These are phyloP conservation scores for Oryza australiensis DNA, from an alignment of 176 grass and related monocot genomes.

Conservation along the genomic window DNA sequence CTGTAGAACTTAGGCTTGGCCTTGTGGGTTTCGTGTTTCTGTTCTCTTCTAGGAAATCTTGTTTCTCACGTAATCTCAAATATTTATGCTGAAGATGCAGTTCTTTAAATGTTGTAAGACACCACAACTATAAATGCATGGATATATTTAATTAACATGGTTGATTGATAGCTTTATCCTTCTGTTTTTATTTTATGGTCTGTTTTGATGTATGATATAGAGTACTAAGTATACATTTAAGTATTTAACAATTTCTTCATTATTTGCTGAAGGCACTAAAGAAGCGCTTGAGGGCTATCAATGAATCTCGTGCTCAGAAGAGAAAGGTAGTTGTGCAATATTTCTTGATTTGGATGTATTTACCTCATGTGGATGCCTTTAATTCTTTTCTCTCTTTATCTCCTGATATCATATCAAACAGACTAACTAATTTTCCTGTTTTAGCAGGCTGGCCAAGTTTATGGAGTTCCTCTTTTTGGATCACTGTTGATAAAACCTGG, in stretches of 20 bases:
- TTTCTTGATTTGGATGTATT: conserved; percentile 20
- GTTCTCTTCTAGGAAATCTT: conserved; percentile 10
- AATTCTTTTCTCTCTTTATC: conserved; percentile 34
- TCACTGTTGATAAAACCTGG: conserved; percentile 80
- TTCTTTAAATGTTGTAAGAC: conserved; percentile 9
- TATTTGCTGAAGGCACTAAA: conserved; percentile 65
- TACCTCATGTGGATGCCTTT: conserved; percentile 27
- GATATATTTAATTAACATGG: background rate
- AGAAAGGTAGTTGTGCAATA: conserved; percentile 68
- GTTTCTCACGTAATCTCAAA: conserved; percentile 3
- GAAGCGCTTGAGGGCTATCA: conserved; percentile 89
- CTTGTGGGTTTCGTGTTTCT: conserved; percentile 1
- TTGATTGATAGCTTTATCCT: background rate
- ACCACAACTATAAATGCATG: background rate
- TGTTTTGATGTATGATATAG: conserved; percentile 18
- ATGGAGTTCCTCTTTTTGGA: conserved; percentile 94
- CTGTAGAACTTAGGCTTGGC: background rate
- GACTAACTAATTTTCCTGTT: conserved; percentile 20
- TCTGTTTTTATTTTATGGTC: background rate
- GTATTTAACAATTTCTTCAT: conserved; percentile 39
- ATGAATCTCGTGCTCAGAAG: conserved; percentile 96
- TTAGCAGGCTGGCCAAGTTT: conserved; percentile 97
- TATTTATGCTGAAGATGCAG: background rate
- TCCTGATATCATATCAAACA: conserved; percentile 7
- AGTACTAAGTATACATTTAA: conserved; percentile 32